Evolutionary conservation across 257 asterid species (phyloP).

Genomic region (Fraxinus anomala): DNA sequence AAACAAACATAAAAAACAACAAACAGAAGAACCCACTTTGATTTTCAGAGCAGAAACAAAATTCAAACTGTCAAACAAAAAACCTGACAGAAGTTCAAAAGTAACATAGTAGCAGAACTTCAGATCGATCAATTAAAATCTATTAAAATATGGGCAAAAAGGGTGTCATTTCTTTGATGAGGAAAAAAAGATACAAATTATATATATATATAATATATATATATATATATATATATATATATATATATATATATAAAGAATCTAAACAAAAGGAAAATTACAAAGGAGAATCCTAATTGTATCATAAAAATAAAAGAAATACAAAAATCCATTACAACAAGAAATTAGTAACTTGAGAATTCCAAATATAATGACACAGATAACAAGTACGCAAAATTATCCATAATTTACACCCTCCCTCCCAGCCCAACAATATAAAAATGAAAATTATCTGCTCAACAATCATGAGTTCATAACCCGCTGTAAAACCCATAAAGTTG

Average conservation of each 20-base stretch:
- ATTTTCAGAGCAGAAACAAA: not conserved
- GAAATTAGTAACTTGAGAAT: not conserved
- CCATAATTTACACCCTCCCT: not conserved
- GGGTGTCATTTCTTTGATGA: conserved; percentile 8
- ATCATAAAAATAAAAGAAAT: not conserved
- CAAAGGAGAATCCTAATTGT: conserved; percentile 9
- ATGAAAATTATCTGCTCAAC: conserved; percentile 1
- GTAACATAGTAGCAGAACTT: conserved; percentile 1
- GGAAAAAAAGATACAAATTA: conserved; percentile 8
- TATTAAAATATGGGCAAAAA: not conserved
- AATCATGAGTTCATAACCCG: conserved; percentile 32
- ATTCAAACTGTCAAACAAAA: not conserved
- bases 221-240: too few relatives aligned
- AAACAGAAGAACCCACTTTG: conserved; percentile 18
- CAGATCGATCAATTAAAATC: too few relatives aligned
- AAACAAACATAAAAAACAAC: conserved; percentile 15
- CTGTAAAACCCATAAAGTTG: conserved; percentile 38
- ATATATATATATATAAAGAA: not conserved
- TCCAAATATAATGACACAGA: conserved; percentile 18
- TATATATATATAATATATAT: too few relatives aligned
- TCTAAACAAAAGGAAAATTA: conserved; percentile 4
- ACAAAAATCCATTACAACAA: conserved; percentile 1
- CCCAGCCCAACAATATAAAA: not conserved
- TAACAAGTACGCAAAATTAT: not conserved
- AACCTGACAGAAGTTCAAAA: not conserved